Conservation (phyloP, 2,329 filamentous ascomycete genomes). For the Monosporascus sp. region DNA sequence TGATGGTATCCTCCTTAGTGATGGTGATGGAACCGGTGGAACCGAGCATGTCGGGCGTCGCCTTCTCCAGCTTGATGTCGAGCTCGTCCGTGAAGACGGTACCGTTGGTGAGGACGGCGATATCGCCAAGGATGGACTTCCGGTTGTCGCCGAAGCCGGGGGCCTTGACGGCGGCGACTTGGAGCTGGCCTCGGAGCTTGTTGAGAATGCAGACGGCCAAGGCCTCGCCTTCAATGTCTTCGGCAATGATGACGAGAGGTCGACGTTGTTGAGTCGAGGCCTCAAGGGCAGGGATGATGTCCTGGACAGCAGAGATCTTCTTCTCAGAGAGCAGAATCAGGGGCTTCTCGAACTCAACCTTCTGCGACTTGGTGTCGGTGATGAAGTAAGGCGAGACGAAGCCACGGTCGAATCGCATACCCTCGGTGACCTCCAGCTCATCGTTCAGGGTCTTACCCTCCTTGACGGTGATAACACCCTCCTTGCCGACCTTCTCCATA, state of each 20-base stretch:
- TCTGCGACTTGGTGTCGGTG: slow-evolving; percentile 96
- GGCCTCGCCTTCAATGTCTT: slow-evolving; percentile 98
- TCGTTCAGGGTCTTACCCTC: slow-evolving; percentile 98
- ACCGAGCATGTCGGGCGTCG: slow-evolving; percentile 90
- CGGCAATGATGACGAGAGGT: slow-evolving; percentile 95
- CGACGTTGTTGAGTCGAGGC: slow-evolving; percentile 92
- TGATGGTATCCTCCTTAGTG: slow-evolving; percentile 99
- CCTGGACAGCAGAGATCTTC: slow-evolving; percentile 99
- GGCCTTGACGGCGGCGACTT: slow-evolving; percentile 97
- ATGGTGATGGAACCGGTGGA: slow-evolving; percentile 98
- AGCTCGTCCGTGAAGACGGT: slow-evolving; percentile 98
- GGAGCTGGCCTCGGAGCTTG: slow-evolving; percentile 99
- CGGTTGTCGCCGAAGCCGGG: slow-evolving; percentile 99
- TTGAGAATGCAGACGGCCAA: slow-evolving; percentile 98
- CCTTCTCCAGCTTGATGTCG: slow-evolving; percentile 98
- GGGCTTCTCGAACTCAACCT: slow-evolving; percentile 99
- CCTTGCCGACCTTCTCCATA: slow-evolving; percentile 99
- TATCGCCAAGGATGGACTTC: slow-evolving; percentile 97
- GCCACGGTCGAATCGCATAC: slow-evolving; percentile 99
- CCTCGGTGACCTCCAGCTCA: slow-evolving; percentile 98
- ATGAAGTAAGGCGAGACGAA: slow-evolving; percentile 99
- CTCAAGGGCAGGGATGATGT: slow-evolving; percentile 97
- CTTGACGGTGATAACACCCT: slow-evolving; percentile 99
- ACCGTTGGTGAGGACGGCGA: slow-evolving; percentile 91
- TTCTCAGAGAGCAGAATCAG: slow-evolving; percentile 98